Percentiles rank a stretch among this genome's conserved stretches.
These are phyloP conservation scores for Aspergillus pseudoglaucus DNA, from an alignment of 2,329 filamentous ascomycete genomes.

Conservation along the genomic window DNA sequence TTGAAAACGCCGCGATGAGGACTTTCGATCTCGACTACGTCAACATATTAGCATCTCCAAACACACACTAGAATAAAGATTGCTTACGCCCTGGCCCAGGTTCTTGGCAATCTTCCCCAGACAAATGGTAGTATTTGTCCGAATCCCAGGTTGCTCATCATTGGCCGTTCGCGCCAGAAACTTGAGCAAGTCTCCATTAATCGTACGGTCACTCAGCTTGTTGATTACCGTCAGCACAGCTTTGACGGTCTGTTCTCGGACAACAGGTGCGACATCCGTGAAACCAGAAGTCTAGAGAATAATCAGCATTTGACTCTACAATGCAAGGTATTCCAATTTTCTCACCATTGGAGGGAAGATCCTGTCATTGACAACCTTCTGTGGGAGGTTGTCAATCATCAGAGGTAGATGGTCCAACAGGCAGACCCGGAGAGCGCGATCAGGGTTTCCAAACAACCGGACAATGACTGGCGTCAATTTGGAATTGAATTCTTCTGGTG, in stretches of 20 bases:
- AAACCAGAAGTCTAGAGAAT: conserved; percentile 75
- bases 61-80: too few relatives aligned
- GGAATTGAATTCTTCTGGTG: conserved; percentile 80
- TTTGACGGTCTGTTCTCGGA: conserved; percentile 93
- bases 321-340: conserved; percentile 1
- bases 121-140: conserved; percentile 97
- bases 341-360: conserved; percentile 88
- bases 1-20: conserved; percentile 82
- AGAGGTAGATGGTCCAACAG: conserved; percentile 78
- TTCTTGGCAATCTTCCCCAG: conserved; percentile 93
- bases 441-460: conserved; percentile 81
- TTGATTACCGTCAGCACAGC: conserved; percentile 79
- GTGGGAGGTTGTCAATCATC: conserved; percentile 85
- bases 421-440: conserved; percentile 85
- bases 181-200: conserved; percentile 87
- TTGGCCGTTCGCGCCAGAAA: conserved; percentile 94
- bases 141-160: conserved; percentile 92
- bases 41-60: conserved; percentile 19
- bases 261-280: conserved; percentile 80
- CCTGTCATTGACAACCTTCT: conserved; percentile 88
- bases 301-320: conserved; percentile 19
- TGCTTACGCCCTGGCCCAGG: conserved; percentile 56
- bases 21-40: conserved; percentile 74
- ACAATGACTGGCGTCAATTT: conserved; percentile 81
- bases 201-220: conserved; percentile 84